Conservation (phyloP, 2,329 filamentous ascomycete genomes). For the Ceratocystiopsis sp. region DNA sequence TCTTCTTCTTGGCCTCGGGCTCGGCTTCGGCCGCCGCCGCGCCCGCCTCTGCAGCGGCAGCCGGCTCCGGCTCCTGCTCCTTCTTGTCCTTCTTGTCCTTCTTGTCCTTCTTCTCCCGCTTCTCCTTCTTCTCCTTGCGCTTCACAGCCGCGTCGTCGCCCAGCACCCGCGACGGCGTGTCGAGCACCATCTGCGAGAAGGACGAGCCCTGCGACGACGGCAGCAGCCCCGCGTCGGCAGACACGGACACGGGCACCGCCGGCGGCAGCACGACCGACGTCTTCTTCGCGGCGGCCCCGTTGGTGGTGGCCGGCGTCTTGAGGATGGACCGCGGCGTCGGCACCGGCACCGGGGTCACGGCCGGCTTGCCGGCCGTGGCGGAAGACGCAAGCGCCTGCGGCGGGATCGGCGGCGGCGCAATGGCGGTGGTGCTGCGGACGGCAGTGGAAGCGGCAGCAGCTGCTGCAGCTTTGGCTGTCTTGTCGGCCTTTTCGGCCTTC, state of each 20-base stretch:
- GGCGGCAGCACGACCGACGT: conserved; percentile 3
- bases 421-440: conserved; percentile 3
- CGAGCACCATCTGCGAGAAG: conserved; percentile 1
- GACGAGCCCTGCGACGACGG: conserved; percentile 5
- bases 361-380: conserved; percentile 4
- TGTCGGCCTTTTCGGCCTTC: conserved; percentile 1
- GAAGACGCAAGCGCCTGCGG: neutral
- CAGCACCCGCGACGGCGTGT: conserved; percentile 7
- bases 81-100: conserved; percentile 4
- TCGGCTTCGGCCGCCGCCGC: neutral
- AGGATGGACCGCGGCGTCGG: conserved; percentile 6
- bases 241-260: neutral
- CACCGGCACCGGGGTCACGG: conserved; percentile 12
- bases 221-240: too few relatives aligned
- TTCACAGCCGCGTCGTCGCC: conserved; percentile 1
- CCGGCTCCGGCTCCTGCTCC: conserved; percentile 1
- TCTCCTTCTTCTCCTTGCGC: conserved; percentile 1
- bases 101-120: conserved; percentile 2
- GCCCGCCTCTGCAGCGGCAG: neutral
- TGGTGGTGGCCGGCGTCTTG: neutral
- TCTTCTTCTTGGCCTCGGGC: conserved; percentile 2
- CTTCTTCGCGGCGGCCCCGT: neutral
- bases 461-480: neutral
- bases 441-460: neutral
- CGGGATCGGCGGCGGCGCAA: conserved; percentile 1